These are phyloP conservation scores for Plasmodium sp. DNA, from an alignment of 169 alveolate species.

Conservation along the genomic window DNA sequence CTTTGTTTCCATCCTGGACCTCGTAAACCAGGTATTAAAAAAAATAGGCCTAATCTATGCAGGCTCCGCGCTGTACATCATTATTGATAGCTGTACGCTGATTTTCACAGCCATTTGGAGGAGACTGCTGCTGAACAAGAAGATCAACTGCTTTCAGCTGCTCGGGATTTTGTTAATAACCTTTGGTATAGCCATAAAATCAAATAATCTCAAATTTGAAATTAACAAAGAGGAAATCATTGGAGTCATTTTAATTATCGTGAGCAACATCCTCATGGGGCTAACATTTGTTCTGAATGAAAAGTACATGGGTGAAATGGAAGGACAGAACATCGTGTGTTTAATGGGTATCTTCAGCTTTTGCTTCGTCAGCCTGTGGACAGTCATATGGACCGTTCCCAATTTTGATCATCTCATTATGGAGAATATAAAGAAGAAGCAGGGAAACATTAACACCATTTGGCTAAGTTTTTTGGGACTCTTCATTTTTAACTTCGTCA, in stretches of 20 bases:
- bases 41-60: slow-evolving; percentile 80
- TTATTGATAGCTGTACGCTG: slow-evolving; percentile 79
- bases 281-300: slow-evolving; percentile 78
- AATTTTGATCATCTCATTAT: slow-evolving; percentile 74
- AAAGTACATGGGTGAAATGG: slow-evolving; percentile 78
- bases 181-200: slow-evolving; percentile 79
- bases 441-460: slow-evolving; percentile 74
- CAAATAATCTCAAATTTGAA: slow-evolving; percentile 76
- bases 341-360: slow-evolving; percentile 80
- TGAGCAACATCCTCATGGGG: slow-evolving; percentile 77
- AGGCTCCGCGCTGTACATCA: slow-evolving; percentile 80
- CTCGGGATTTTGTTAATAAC: slow-evolving; percentile 75
- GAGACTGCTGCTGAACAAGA: slow-evolving; percentile 57
- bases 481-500: slow-evolving; percentile 71
- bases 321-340: slow-evolving; percentile 83
- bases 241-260: slow-evolving; percentile 73
- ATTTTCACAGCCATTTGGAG: slow-evolving; percentile 84
- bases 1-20: slow-evolving; percentile 75
- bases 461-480: slow-evolving; percentile 65
- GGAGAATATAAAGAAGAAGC: slow-evolving; percentile 47
- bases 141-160: slow-evolving; percentile 42
- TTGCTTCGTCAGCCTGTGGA: slow-evolving; percentile 74
- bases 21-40: slow-evolving; percentile 78
- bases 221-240: slow-evolving; percentile 77
- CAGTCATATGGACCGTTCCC: slow-evolving; percentile 79